Conservation (phyloP, 441 rosid species). For the Jatropha podagrica region DNA sequence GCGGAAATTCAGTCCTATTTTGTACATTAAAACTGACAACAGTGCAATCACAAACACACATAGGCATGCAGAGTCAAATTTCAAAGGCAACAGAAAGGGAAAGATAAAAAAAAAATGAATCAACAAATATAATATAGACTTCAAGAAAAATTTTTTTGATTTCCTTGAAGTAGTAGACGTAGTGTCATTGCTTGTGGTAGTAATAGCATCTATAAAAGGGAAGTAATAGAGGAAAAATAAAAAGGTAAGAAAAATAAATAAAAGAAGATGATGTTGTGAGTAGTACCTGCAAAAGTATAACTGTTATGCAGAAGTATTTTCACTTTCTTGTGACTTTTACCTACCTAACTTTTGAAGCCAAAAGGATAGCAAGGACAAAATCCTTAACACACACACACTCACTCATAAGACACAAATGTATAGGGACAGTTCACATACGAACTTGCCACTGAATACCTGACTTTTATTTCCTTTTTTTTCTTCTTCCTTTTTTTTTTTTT, state of each 20-base stretch:
- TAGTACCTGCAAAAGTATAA: conserved; percentile 11
- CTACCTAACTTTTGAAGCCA: conserved; percentile 23
- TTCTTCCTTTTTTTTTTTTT: neutral
- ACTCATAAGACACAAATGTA: conserved; percentile 29
- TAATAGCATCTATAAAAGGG: conserved; percentile 16
- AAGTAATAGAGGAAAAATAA: too few relatives aligned
- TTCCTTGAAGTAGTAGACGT: neutral
- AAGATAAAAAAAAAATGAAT: neutral
- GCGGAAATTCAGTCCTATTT: conserved; percentile 24
- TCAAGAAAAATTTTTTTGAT: neutral
- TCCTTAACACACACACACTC: conserved; percentile 7
- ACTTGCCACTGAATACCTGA: conserved; percentile 25
- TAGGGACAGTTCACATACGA: conserved; percentile 23
- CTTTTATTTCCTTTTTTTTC: neutral
- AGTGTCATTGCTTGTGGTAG: conserved; percentile 14
- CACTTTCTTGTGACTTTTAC: conserved; percentile 39
- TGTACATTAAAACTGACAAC: conserved; percentile 28
- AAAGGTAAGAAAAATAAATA: conserved; percentile 3
- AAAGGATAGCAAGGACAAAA: conserved; percentile 26
- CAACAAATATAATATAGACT: neutral
- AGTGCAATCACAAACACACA: conserved; percentile 5
- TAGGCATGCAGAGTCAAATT: neutral
- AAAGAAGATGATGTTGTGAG: conserved; percentile 16
- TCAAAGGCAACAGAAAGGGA: neutral
- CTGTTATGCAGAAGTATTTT: neutral